Evolutionary conservation across 2,329 filamentous ascomycete genomes (phyloP), one percentile per base, ranked within the genome.

Genomic region (Aspergillus costaricaensis): DNA sequence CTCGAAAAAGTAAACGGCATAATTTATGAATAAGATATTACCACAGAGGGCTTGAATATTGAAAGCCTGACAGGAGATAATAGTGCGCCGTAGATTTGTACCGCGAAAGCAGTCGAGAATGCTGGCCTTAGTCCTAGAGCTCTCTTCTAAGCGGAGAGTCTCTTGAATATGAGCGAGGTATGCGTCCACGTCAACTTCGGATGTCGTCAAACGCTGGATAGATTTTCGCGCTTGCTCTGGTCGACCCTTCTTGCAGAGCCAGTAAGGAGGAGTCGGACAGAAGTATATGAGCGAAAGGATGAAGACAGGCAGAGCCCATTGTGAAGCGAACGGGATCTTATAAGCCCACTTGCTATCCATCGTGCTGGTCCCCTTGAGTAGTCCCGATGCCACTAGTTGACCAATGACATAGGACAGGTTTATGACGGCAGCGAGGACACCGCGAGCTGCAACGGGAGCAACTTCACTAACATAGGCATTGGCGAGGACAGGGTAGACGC

Each of bases 301-400:
- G 1, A 80, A 79, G 12, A 81, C 66, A 0, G 80, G 79, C 77
- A 79, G 82, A 67, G 78, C 79, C 80, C 80, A 81, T 65, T 83
- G 81, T 10, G 82, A 61, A 2, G 76, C 77, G 54, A 81, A 83
- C 1, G 81, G 81, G 52, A 83, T 81, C 7, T 78, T 74, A 65
- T 81, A 83, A 1, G 78, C 75, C 81, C 80, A 82, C 58, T 82
- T 65, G 57, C 80, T 79, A 1, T 67, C 62, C 27, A 79, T 71
- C 5, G 65, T 63, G 4, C 80, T 62, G 72, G 78, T 79, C 17
- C 75, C 71, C 55, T 76, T 76, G 65, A 81, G 76, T 10, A 81
- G 79, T 5, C 79, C 80, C 27, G 80, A 74, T 8, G 78, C 80
- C 48, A 82, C 76, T 3, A 81, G 68, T 61, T 82, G 80, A 4